These are phyloP conservation scores for Termitomyces sp. DNA, from an alignment of 768 basidiomycete genomes.

Conservation along the genomic window DNA sequence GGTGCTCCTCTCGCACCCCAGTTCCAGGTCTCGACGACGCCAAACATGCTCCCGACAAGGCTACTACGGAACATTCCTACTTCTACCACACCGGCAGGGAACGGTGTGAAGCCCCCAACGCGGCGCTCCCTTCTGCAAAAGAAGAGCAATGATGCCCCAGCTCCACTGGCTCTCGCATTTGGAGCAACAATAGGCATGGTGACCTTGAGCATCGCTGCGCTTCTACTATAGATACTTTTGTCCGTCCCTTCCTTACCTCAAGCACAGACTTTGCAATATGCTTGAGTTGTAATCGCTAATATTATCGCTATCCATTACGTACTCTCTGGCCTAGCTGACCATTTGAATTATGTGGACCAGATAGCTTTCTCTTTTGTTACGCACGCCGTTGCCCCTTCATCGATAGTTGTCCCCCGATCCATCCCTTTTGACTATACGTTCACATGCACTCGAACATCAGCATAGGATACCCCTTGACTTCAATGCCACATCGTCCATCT, in stretches of 20 bases:
- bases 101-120: slow-evolving; percentile 16
- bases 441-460: slow-evolving; percentile 10
- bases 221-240: slow-evolving; percentile 24
- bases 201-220: slow-evolving; percentile 20
- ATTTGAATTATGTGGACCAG: slow-evolving; percentile 13
- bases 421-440: slow-evolving; percentile 1
- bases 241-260: slow-evolving; percentile 1
- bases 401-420: background rate
- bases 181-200: slow-evolving; percentile 23
- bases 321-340: slow-evolving; percentile 6
- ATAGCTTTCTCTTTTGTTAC: slow-evolving; percentile 4
- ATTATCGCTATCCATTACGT: slow-evolving; percentile 15
- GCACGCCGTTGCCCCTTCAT: background rate
- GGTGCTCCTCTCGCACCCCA: slow-evolving; percentile 70
- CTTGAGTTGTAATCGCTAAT: slow-evolving; percentile 10
- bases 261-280: slow-evolving; percentile 5
- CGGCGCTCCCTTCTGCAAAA: slow-evolving; percentile 13
- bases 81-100: slow-evolving; percentile 13
- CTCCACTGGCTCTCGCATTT: slow-evolving; percentile 18
- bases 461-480: slow-evolving; percentile 15
- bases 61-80: slow-evolving; percentile 47
- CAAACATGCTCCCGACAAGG: slow-evolving; percentile 83
- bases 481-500: slow-evolving; percentile 5
- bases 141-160: slow-evolving; percentile 19
- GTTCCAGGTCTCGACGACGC: slow-evolving; percentile 60